These are phyloP conservation scores for Garcia nutans DNA, from an alignment of 345 rosid species.

Conservation along the genomic window DNA sequence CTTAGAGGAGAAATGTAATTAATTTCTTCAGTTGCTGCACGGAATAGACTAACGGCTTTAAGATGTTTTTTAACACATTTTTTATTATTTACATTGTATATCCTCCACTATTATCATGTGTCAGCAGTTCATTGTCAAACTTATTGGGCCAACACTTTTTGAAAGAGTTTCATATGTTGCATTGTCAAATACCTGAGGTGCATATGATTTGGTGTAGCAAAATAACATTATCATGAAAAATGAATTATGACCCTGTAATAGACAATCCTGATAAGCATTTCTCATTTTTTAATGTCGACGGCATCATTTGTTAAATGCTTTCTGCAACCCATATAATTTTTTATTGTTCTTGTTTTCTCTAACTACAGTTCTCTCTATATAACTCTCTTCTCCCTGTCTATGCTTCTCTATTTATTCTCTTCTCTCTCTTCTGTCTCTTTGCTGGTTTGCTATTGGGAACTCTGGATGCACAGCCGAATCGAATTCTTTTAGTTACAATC, in stretches of 20 bases:
- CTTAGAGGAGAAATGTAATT: too few species aligned
- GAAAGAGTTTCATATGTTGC: too few species aligned
- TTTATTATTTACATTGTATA: too few species aligned
- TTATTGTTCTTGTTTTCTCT: slow-evolving; percentile 26
- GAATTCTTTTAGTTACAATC: slow-evolving; percentile 87
- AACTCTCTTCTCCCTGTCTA: slow-evolving; percentile 28
- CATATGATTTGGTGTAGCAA: too few species aligned
- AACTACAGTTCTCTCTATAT: neutral
- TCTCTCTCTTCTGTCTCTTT: slow-evolving; percentile 56
- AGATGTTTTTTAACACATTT: too few species aligned
- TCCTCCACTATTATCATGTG: too few species aligned
- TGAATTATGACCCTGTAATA: neutral
- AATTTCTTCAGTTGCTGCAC: too few species aligned
- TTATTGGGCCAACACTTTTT: too few species aligned
- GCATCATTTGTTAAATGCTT: slow-evolving; percentile 7
- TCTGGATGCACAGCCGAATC: slow-evolving; percentile 82
- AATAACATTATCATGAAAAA: neutral
- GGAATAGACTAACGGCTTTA: too few species aligned
- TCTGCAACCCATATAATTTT: slow-evolving; percentile 15
- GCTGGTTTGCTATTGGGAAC: slow-evolving; percentile 58
- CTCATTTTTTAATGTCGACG: neutral
- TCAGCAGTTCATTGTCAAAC: too few species aligned
- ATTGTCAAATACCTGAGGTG: too few species aligned
- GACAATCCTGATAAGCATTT: too few species aligned
- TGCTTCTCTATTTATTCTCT: slow-evolving; percentile 54